Evolutionary conservation across 2,329 filamentous ascomycete genomes (phyloP), one percentile per base, ranked within the genome.

Genomic region (Capronia americana): DNA sequence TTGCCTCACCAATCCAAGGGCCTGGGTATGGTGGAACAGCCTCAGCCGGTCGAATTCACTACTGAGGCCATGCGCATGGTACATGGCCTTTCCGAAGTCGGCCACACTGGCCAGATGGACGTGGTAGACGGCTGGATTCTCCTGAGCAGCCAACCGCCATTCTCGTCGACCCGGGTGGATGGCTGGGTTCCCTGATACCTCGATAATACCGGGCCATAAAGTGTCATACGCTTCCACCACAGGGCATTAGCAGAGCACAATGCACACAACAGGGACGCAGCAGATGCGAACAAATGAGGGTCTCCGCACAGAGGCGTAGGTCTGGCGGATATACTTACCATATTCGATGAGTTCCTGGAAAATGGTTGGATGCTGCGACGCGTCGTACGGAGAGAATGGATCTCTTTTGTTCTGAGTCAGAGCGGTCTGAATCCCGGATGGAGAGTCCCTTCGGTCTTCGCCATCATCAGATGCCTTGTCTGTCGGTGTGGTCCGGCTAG

Each of bases 41-140:
- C 57, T 24, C 57, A 59, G n/a, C 7, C 41, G 10, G 26, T 59
- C 57, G 41, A 59, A 59, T 28, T 48, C 30, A 26, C 14, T 10
- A 50, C 57, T 30, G 14, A 30, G 46, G 2, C 41, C 57, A 30
- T 50, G 12, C 6, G 57, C 17, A 28, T 50, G 26, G 57, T 59
- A 59, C 24, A 59, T 59, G 11, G 57, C 57, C 30, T 59, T 59
- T 14, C 57, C 57, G 20, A 59, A 59, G 26, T 59, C 57, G n/a
- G 57, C 57, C 8, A 59, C 57, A 5, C 38, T 48, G 12, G 57
- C 57, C 6, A 46, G 57, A 14, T 59, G 57, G 41, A 59, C 57
- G n/a, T 59, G 57, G 24, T 59, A 46, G 30, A 59, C 57, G 41
- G 57, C 57, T 8, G 57, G 26, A 17, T 46, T 48, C 17, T 59